Base-by-base conservation (phyloP, 192 early-diverging fungal genomes). In the Umbelopsis vinacea region DNA sequence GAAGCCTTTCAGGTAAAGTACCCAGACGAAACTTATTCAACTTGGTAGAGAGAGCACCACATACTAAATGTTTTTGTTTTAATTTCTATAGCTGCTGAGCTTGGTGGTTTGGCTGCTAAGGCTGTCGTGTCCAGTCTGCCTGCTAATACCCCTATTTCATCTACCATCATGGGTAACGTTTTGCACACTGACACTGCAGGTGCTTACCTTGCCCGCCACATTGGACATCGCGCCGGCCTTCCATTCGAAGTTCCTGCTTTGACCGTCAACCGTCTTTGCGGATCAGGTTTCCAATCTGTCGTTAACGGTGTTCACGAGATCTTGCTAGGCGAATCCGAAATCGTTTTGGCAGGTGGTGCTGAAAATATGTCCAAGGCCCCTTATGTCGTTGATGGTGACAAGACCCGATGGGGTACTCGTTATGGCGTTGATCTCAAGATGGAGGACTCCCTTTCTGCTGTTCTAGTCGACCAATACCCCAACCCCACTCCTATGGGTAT, bases 241-340 rank as follows among this genome's bases (percentile, higher is more conserved):
- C 91, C 93, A 6, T 86, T 97, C 73, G 80, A 90, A n/a, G 86
- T 93, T 19, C 94, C 95, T 2, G 97, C 95, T 2, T 81, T 92
- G 68, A 97, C 95, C 6, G 89, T 98, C 77, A 98, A 98, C 87
- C 90, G 97, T 24, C 92, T 98, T 26, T 98, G 97, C 79, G 96
- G 96, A 17, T 96, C 94, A 6, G 97, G 97, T 19, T 96, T 98
- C 88, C 95, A 99, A 83, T 81, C 92, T 48, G 92, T 99, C 67
- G 93, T 99, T 76, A 94, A 92, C 71, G 95, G 88, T n/a, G 93
- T 91, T 19, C 97, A 97, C 68, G 96, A 99, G 72, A 97, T 99
- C 77, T 73, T 88, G 40, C 66, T 82, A 9, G 94, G 93, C 17
- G 96, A 97, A 52, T 83, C 93, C 23, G 87, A 94, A 38, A 83